Evolutionary conservation across 108 stramenopile genomes (phyloP).

Genomic region (Cyclotella cryptica): DNA sequence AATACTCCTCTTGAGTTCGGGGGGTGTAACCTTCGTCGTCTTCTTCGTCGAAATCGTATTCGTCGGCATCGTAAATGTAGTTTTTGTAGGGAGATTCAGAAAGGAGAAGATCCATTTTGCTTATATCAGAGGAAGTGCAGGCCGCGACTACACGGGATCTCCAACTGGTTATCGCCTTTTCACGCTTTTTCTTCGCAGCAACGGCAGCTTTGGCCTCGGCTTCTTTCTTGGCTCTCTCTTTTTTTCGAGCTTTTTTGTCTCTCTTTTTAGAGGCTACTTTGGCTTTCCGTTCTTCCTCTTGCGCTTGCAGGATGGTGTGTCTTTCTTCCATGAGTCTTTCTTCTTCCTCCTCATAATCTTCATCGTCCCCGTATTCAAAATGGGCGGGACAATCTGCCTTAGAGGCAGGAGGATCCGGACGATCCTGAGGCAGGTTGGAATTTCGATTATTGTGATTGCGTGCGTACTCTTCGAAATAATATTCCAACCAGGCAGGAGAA

Average conservation of each 20-base stretch:
- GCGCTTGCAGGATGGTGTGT: slow-evolving; percentile 33
- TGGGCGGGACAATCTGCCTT: slow-evolving; percentile 23
- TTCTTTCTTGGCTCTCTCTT: slow-evolving; percentile 70
- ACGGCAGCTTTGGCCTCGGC: slow-evolving; percentile 72
- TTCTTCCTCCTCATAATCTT: not conserved
- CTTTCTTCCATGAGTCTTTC: slow-evolving; percentile 16
- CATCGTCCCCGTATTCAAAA: slow-evolving; percentile 32
- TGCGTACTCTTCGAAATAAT: slow-evolving; percentile 24
- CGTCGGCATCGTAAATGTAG: slow-evolving; percentile 19
- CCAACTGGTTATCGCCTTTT: slow-evolving; percentile 73
- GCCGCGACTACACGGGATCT: slow-evolving; percentile 77
- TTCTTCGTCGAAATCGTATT: slow-evolving; percentile 2
- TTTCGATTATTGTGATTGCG: not conserved
- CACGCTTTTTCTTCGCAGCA: slow-evolving; percentile 73
- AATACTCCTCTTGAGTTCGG: slow-evolving; percentile 33
- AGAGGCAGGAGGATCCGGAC: not conserved
- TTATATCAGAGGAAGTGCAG: slow-evolving; percentile 59
- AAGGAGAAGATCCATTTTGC: slow-evolving; percentile 65
- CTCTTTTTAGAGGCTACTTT: slow-evolving; percentile 66
- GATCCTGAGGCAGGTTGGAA: not conserved
- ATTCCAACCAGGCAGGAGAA: slow-evolving; percentile 36
- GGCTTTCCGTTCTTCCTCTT: slow-evolving; percentile 66
- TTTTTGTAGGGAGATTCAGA: slow-evolving; percentile 66
- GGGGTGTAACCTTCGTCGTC: slow-evolving; percentile 23
- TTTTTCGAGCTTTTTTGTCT: slow-evolving; percentile 77